A percentile compares a stretch with the other conserved stretches of the same genome.
These are phyloP conservation scores for Polyporus arcularius DNA, from an alignment of 768 basidiomycete species.

Conservation along the genomic window DNA sequence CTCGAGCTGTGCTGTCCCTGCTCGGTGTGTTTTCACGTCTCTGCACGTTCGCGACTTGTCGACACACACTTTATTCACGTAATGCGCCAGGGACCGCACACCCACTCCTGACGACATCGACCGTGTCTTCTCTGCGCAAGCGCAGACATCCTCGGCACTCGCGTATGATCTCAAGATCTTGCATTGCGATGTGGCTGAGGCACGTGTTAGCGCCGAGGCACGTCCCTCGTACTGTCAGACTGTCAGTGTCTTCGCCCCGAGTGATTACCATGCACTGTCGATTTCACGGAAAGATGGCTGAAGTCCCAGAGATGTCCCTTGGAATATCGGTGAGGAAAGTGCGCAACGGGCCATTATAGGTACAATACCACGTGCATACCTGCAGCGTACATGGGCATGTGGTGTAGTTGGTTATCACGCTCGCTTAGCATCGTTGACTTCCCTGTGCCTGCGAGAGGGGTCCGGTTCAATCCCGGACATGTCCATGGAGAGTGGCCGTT, in stretches of 20 bases:
- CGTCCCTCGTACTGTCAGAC: background rate
- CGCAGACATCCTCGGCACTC: background rate
- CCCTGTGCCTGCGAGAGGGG: constrained; percentile 16
- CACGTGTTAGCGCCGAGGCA: background rate
- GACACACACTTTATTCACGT: background rate
- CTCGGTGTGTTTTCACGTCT: background rate
- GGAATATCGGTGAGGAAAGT: background rate
- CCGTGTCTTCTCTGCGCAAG: background rate
- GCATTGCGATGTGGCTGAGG: constrained; percentile 17
- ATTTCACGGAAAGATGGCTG: no score
- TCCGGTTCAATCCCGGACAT: constrained; percentile 18
- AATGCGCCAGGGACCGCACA: background rate
- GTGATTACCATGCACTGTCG: background rate
- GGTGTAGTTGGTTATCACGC: constrained; percentile 24
- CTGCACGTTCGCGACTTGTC: background rate
- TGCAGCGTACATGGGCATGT: constrained; percentile 5
- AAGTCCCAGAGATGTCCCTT: background rate
- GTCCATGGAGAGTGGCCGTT: background rate
- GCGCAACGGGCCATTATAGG: no score
- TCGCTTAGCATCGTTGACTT: constrained; percentile 13
- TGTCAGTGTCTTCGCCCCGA: background rate
- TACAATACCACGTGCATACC: background rate
- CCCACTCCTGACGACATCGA: background rate
- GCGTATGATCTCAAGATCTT: constrained; percentile 5
- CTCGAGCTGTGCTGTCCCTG: background rate